phyloP scores from a whole-genome alignment of 495 filamentous ascomycete species.

The Podospora australis region DNA sequence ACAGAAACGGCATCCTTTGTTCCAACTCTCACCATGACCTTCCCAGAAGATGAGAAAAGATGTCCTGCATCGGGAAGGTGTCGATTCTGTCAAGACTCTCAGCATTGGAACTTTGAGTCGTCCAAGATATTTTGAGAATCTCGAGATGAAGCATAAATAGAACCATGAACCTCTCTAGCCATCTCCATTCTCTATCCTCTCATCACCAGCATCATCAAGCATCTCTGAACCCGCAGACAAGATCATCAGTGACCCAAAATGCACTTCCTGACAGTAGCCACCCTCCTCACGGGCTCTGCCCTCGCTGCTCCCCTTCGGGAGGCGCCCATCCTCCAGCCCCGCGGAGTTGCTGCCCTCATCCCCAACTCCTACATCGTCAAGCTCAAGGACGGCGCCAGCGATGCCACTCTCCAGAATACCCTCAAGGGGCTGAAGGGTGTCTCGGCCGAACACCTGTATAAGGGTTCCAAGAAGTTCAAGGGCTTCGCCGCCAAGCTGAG shows the following conservation, averaged over 20 bases:
- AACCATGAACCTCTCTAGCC: neutral
- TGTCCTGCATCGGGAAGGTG: neutral
- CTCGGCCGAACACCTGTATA: constrained; percentile 33
- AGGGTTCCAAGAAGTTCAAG: constrained; percentile 32
- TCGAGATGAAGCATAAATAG: too few species aligned
- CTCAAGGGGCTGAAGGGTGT: constrained; percentile 22
- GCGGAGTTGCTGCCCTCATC: constrained; percentile 25
- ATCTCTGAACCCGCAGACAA: neutral
- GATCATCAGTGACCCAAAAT: constrained; percentile 4
- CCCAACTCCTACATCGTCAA: constrained; percentile 51
- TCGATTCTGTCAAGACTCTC: too few species aligned
- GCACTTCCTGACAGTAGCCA: constrained; percentile 13
- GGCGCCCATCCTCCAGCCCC: constrained; percentile 33
- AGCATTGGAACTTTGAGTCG: too few species aligned
- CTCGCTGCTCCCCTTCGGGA: neutral
- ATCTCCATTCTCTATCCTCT: neutral
- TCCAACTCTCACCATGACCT: too few species aligned
- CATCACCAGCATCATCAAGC: neutral
- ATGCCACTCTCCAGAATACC: constrained; percentile 28
- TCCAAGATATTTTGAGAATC: too few species aligned
- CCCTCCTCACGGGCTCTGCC: constrained; percentile 19
- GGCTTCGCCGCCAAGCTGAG: constrained; percentile 36
- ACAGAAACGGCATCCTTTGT: too few species aligned
- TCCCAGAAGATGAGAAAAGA: too few species aligned
- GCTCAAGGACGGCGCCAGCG: constrained; percentile 39